Percentiles rank a stretch among this genome's conserved stretches.
phyloP scores from a whole-genome alignment of 2,329 filamentous ascomycete species.

The Phialemoniopsis sp. region DNA sequence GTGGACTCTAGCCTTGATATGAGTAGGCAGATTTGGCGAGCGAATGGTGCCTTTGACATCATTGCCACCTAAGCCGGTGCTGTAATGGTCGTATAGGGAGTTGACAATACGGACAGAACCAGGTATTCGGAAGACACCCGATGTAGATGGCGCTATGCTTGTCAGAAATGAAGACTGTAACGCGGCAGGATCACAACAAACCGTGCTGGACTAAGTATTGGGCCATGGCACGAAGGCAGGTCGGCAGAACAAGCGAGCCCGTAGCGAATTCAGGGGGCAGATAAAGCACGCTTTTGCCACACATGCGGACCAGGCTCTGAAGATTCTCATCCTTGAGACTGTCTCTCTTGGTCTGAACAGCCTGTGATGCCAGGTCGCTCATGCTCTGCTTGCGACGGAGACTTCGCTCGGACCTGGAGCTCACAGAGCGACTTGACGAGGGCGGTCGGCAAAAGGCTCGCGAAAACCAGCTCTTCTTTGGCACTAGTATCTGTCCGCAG shows the following conservation, averaged over 20 bases:
- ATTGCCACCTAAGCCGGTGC: constrained; percentile 40
- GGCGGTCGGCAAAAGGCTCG: constrained; percentile 23
- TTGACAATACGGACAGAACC: constrained; percentile 54
- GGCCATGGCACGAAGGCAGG: constrained; percentile 63
- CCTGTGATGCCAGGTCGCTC: constrained; percentile 46
- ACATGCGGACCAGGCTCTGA: constrained; percentile 56
- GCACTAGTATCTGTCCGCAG: constrained; percentile 6
- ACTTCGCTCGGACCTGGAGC: constrained; percentile 17
- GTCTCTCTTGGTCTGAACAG: constrained; percentile 33
- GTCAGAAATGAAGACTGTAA: not conserved
- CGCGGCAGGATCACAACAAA: constrained; percentile 19
- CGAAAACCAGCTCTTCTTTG: constrained; percentile 21
- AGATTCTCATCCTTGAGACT: constrained; percentile 46
- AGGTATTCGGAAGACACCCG: constrained; percentile 60
- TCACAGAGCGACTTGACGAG: constrained; percentile 17
- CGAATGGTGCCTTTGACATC: constrained; percentile 54
- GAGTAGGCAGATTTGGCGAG: constrained; percentile 53
- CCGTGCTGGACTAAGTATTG: constrained; percentile 59
- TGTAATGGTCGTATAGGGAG: constrained; percentile 61
- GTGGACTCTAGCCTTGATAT: constrained; percentile 56
- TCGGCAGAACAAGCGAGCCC: constrained; percentile 54
- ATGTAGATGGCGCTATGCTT: constrained; percentile 31
- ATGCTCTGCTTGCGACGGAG: constrained; percentile 47
- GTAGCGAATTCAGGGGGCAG: constrained; percentile 56
- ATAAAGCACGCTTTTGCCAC: constrained; percentile 58